Evolutionary conservation across 2,329 filamentous ascomycete species (phyloP).

Genomic region (Dactylellina sp.): DNA sequence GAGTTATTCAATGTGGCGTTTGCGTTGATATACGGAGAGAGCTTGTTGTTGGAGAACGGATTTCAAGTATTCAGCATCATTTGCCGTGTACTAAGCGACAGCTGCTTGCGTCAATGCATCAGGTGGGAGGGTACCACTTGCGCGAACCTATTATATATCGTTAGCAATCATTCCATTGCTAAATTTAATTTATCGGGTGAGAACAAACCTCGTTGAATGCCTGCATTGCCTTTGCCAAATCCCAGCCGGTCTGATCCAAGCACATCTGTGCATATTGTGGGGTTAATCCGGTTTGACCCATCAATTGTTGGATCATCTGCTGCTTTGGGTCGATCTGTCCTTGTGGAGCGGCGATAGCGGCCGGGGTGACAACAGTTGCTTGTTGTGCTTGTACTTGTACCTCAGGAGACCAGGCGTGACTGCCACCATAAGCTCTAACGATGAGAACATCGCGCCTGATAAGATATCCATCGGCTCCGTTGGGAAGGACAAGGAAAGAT

Average conservation of each 20-base stretch:
- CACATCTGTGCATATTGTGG: conserved; percentile 83
- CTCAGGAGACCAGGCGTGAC: conserved; percentile 68
- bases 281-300: conserved; percentile 82
- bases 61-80: not conserved
- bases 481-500: conserved; percentile 82
- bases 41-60: not conserved
- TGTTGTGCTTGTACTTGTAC: conserved; percentile 53
- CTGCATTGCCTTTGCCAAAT: conserved; percentile 78
- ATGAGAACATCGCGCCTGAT: conserved; percentile 84
- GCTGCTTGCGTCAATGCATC: conserved; percentile 37
- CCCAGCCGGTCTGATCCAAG: conserved; percentile 81
- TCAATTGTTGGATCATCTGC: conserved; percentile 79
- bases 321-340: conserved; percentile 70
- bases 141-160: conserved; percentile 24
- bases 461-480: conserved; percentile 75
- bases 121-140: conserved; percentile 29
- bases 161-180: conserved; percentile 15
- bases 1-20: no score
- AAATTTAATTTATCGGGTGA: not conserved
- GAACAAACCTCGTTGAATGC: conserved; percentile 69
- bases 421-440: conserved; percentile 75
- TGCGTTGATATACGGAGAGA: no score
- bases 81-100: conserved; percentile 25
- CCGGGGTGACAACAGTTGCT: conserved; percentile 32
- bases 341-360: conserved; percentile 47